phyloP scores from a whole-genome alignment of 2,329 filamentous ascomycete genomes.

The Cladosporium cucumerinum region DNA sequence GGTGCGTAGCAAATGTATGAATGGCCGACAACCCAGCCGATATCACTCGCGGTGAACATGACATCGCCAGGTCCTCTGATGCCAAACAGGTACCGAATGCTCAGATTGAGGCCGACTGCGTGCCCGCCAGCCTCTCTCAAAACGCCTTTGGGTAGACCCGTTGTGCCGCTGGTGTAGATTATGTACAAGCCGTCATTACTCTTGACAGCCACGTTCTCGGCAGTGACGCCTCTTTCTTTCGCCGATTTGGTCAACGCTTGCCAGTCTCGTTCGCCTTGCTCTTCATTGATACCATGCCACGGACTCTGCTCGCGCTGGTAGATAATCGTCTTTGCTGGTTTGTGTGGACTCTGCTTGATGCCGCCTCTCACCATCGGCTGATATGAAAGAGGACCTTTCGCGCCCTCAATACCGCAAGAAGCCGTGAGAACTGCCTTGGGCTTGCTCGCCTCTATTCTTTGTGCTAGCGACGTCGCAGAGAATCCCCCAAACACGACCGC shows the following conservation, averaged over 20 bases:
- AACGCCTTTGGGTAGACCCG: slow-evolving; percentile 78
- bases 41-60: slow-evolving; percentile 76
- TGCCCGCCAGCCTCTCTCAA: slow-evolving; percentile 80
- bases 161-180: slow-evolving; percentile 84
- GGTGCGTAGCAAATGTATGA: slow-evolving; percentile 89
- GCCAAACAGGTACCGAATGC: slow-evolving; percentile 77
- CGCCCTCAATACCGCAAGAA: slow-evolving; percentile 86
- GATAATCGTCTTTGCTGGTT: slow-evolving; percentile 69
- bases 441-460: slow-evolving; percentile 79
- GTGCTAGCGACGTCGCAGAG: slow-evolving; percentile 73
- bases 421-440: slow-evolving; percentile 79
- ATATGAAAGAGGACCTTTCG: slow-evolving; percentile 76
- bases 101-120: slow-evolving; percentile 78
- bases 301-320: slow-evolving; percentile 78
- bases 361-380: slow-evolving; percentile 73
- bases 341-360: slow-evolving; percentile 62
- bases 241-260: slow-evolving; percentile 71
- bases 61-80: slow-evolving; percentile 82
- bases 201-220: slow-evolving; percentile 72
- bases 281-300: slow-evolving; percentile 68
- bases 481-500: slow-evolving; percentile 94
- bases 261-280: slow-evolving; percentile 74
- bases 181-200: slow-evolving; percentile 82
- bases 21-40: slow-evolving; percentile 87
- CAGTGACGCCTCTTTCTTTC: slow-evolving; percentile 62